These are phyloP conservation scores for Aspergillus sp. DNA, from an alignment of 2,329 filamentous ascomycete genomes.

Conservation along the genomic window DNA sequence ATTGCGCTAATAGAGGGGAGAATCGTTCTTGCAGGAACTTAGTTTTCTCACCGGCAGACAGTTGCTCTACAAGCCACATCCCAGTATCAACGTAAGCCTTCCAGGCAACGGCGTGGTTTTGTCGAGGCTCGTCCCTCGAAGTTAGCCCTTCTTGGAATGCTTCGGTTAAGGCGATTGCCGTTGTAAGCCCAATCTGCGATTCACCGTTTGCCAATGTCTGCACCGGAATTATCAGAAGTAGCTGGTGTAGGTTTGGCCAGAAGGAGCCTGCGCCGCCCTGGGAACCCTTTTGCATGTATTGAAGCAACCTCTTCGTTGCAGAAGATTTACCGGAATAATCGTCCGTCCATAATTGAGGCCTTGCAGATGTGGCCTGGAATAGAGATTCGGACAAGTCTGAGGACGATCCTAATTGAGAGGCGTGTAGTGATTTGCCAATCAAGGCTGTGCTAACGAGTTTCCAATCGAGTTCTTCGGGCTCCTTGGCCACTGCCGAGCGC, in stretches of 20 bases:
- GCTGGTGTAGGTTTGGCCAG: conserved; percentile 67
- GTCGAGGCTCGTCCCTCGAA: conserved; percentile 70
- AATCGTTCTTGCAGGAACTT: conserved; percentile 50
- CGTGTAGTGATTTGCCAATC: conserved; percentile 71
- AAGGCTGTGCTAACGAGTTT: conserved; percentile 67
- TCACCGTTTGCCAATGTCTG: conserved; percentile 42
- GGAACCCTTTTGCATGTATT: conserved; percentile 80
- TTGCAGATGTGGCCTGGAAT: conserved; percentile 61
- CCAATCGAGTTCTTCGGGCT: conserved; percentile 57
- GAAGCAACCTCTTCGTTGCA: conserved; percentile 59
- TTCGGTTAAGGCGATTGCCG: conserved; percentile 61
- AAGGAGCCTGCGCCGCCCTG: conserved; percentile 71
- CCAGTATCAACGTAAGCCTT: conserved; percentile 68
- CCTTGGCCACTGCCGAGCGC: conserved; percentile 50
- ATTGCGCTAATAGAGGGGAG: conserved; percentile 54
- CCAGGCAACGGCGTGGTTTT: conserved; percentile 70
- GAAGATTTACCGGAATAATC: conserved; percentile 60
- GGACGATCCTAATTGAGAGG: conserved; percentile 71
- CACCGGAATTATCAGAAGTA: conserved; percentile 59
- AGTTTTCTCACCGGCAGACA: conserved; percentile 49
- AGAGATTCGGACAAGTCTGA: conserved; percentile 69
- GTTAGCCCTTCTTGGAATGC: conserved; percentile 71
- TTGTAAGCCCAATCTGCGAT: conserved; percentile 41
- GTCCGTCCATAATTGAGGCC: conserved; percentile 72
- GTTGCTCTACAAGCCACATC: conserved; percentile 52